Evolutionary conservation across 768 basidiomycete species (phyloP).

Genomic region (Serendipita sp.): DNA sequence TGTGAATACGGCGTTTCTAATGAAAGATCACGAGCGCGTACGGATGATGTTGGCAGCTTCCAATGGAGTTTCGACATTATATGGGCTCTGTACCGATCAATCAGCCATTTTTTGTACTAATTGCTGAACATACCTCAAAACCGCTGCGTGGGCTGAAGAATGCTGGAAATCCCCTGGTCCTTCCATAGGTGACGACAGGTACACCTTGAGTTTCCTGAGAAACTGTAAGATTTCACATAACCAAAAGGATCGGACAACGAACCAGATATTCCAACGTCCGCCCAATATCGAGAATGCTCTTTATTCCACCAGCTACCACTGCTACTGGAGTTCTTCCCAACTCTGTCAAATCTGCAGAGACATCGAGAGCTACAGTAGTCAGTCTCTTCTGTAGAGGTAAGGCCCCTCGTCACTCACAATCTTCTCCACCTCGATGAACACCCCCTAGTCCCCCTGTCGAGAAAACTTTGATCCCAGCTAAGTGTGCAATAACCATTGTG

Average conservation of each 20-base stretch:
- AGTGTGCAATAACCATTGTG: conserved; percentile 27
- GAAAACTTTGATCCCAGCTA: conserved; percentile 84
- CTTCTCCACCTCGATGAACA: conserved; percentile 63
- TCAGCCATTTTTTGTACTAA: neutral
- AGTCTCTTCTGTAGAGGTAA: neutral
- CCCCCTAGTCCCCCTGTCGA: conserved; percentile 92
- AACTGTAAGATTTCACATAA: neutral
- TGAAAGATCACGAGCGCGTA: conserved; percentile 17
- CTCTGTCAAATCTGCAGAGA: conserved; percentile 88
- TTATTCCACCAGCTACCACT: conserved; percentile 83
- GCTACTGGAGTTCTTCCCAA: conserved; percentile 80
- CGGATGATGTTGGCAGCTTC: conserved; percentile 62
- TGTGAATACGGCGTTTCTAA: neutral
- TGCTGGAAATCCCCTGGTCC: conserved; percentile 75
- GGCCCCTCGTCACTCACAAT: conserved; percentile 25
- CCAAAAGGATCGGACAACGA: conserved; percentile 13
- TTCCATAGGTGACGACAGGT: conserved; percentile 65
- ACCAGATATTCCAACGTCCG: conserved; percentile 71
- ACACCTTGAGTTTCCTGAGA: conserved; percentile 86
- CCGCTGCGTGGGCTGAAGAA: conserved; percentile 83
- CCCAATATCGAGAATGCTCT: conserved; percentile 88
- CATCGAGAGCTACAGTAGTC: conserved; percentile 55
- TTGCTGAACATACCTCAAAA: conserved; percentile 34
- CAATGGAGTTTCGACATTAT: conserved; percentile 45
- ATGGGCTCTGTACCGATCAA: conserved; percentile 43